A percentile compares a stretch with the other conserved stretches of the same genome.
These are phyloP conservation scores for Bathelium albidoporum DNA, from an alignment of 495 filamentous ascomycete species.

Conservation along the genomic window DNA sequence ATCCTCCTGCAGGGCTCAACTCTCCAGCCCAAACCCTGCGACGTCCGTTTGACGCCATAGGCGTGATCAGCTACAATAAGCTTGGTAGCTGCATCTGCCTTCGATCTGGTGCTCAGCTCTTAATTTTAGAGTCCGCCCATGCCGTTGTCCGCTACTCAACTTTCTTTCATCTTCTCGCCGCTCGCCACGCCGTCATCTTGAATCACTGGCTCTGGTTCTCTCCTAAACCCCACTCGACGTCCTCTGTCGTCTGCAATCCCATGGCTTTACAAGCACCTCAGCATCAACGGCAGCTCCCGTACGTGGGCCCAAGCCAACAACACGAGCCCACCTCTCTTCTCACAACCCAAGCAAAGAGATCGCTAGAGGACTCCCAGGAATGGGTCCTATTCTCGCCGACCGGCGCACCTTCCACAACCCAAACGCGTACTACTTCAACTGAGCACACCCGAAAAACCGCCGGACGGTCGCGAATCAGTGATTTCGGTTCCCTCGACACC, in stretches of 20 bases:
- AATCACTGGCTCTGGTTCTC: background rate
- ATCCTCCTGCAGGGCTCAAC: background rate
- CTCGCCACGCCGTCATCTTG: background rate
- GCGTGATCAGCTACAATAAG: no score
- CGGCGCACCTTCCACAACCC: slow-evolving; percentile 47
- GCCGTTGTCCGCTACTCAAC: background rate
- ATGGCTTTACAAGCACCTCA: slow-evolving; percentile 82
- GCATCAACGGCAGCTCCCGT: slow-evolving; percentile 48
- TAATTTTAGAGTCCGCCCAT: background rate
- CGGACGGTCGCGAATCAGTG: slow-evolving; percentile 65
- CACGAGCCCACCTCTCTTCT: slow-evolving; percentile 35
- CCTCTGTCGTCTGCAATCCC: slow-evolving; percentile 4
- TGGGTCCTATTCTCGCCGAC: slow-evolving; percentile 92
- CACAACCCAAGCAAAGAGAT: slow-evolving; percentile 25
- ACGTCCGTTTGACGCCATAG: no score
- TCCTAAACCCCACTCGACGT: background rate
- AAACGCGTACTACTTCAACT: slow-evolving; percentile 61
- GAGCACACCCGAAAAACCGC: slow-evolving; percentile 60
- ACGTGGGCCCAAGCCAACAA: slow-evolving; percentile 37
- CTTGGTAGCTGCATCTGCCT: no score
- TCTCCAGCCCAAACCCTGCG: no score
- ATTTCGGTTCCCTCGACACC: slow-evolving; percentile 74
- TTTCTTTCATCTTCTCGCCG: background rate
- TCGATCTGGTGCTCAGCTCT: no score
- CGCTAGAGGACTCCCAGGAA: slow-evolving; percentile 69